phyloP scores from a whole-genome alignment of 805 yeast genomes.

The Yamadazyma tumulicola region DNA sequence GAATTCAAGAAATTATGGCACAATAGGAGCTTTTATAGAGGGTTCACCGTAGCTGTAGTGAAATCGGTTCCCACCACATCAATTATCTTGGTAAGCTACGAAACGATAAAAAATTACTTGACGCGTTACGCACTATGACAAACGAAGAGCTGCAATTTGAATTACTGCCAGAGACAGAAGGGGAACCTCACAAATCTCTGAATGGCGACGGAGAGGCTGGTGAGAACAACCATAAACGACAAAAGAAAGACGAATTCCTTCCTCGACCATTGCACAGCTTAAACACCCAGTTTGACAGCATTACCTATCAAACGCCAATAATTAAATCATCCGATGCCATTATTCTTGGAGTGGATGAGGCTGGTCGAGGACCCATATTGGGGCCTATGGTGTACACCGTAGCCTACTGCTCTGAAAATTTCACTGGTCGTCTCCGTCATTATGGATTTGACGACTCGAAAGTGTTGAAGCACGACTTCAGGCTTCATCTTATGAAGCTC shows the following conservation, averaged over 20 bases:
- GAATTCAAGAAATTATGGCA: constrained; percentile 39
- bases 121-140: constrained; percentile 8
- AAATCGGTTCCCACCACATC: constrained; percentile 93
- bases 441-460: constrained; percentile 94
- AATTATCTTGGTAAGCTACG: constrained; percentile 84
- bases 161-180: neutral
- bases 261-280: constrained; percentile 33
- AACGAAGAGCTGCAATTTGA: constrained; percentile 6
- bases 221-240: neutral
- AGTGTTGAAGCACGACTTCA: constrained; percentile 66
- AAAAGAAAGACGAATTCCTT: constrained; percentile 21
- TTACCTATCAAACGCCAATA: constrained; percentile 50
- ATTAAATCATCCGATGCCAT: constrained; percentile 34
- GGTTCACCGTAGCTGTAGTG: constrained; percentile 70
- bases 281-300: constrained; percentile 32
- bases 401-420: constrained; percentile 65
- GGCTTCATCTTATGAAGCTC: constrained; percentile 57
- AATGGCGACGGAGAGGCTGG: neutral
- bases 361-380: constrained; percentile 96
- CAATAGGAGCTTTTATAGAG: constrained; percentile 72
- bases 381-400: constrained; percentile 98
- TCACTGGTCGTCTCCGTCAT: constrained; percentile 43
- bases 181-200: too few species aligned
- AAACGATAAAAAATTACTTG: constrained; percentile 38
- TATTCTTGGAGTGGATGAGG: constrained; percentile 92